Evolutionary conservation across 164 flowering plant genomes (phyloP).

Genomic region (Cinnamomum micranthum): DNA sequence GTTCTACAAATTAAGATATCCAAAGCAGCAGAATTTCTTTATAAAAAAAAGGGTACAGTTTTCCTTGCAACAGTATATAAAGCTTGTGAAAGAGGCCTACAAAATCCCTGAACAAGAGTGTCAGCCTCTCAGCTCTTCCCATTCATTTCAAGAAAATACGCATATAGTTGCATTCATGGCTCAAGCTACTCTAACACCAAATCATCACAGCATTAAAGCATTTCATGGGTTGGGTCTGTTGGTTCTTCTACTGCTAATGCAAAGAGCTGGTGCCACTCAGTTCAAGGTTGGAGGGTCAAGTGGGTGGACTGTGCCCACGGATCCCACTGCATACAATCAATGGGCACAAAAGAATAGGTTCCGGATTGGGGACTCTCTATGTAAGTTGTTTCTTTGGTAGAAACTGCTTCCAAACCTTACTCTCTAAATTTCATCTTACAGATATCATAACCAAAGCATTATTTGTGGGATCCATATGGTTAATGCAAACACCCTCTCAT

Average conservation of each 20-base stretch:
- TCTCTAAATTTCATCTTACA: too few relatives aligned
- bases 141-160: not conserved
- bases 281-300: constrained; percentile 11
- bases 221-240: constrained; percentile 4
- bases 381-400: not conserved
- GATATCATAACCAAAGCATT: too few relatives aligned
- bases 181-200: not conserved
- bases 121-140: not conserved
- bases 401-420: too few relatives aligned
- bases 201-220: not conserved
- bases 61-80: constrained; percentile 44
- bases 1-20: constrained; percentile 44
- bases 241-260: not conserved
- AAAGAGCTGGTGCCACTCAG: constrained; percentile 7
- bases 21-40: constrained; percentile 14
- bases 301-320: constrained; percentile 5
- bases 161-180: constrained; percentile 2
- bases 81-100: constrained; percentile 27
- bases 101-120: constrained; percentile 26
- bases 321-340: constrained; percentile 1
- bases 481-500: too few relatives aligned
- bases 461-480: too few relatives aligned
- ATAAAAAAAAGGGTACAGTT: constrained; percentile 35
- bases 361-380: constrained; percentile 6
- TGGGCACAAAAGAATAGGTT: constrained; percentile 5